Evolutionary conservation across 345 rosid species (phyloP).

Genomic region (Nephelium lappaceum): DNA sequence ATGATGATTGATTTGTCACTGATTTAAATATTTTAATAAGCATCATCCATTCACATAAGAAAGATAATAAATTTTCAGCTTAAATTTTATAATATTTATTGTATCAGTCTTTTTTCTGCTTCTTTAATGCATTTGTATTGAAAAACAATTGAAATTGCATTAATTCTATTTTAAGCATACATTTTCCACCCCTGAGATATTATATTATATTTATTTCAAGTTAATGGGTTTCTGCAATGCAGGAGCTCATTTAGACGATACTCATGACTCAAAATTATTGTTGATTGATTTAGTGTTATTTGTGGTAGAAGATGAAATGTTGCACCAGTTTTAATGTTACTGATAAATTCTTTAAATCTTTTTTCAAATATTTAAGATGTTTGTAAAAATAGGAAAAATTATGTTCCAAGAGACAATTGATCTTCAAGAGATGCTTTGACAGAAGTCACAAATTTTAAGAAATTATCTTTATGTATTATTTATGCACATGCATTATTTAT

Average conservation of each 20-base stretch:
- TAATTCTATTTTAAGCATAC: background rate
- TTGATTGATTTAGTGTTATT: background rate
- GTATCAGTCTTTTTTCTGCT: background rate
- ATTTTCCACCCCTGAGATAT: background rate
- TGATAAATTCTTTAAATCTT: background rate
- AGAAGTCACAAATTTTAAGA: background rate
- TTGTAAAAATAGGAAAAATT: background rate
- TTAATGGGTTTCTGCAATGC: background rate
- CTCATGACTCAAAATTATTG: background rate
- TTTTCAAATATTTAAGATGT: background rate
- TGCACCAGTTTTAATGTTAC: background rate
- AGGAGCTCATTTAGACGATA: background rate
- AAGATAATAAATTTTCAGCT: background rate
- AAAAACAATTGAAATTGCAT: background rate
- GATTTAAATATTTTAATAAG: background rate
- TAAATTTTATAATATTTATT: background rate
- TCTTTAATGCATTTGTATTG: background rate
- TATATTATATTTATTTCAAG: background rate
- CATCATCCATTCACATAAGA: background rate
- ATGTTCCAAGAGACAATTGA: background rate
- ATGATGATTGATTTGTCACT: constrained; percentile 3
- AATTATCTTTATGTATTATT: background rate
- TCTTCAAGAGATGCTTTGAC: background rate
- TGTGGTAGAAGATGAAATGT: background rate
- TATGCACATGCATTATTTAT: background rate